phyloP scores from a whole-genome alignment of 192 early-diverging fungal species.

The Hyaloraphidium curvatum region DNA sequence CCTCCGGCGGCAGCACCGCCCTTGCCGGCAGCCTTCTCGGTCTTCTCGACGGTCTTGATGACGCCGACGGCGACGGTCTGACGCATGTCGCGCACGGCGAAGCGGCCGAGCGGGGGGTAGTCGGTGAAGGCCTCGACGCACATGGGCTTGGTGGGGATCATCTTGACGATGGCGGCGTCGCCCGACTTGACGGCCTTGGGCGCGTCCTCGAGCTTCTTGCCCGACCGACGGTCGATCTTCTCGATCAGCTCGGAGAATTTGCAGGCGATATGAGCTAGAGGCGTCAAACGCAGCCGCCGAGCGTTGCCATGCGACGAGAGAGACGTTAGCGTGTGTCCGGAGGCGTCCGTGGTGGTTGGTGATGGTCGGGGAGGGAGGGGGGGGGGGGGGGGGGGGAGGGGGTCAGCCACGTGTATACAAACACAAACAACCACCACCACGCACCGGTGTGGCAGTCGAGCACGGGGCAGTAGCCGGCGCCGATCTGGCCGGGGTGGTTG shows the following conservation, averaged over 20 bases:
- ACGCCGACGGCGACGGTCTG: conserved; percentile 95
- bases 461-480: conserved; percentile 84
- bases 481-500: conserved; percentile 92
- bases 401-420: no score
- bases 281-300: no score
- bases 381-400: no score
- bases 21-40: conserved; percentile 37
- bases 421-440: no score
- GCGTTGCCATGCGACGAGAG: no score
- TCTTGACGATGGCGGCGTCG: conserved; percentile 87
- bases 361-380: no score
- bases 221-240: conserved; percentile 93
- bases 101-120: conserved; percentile 88
- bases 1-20: not conserved
- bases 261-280: conserved; percentile 95
- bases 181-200: conserved; percentile 93
- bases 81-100: conserved; percentile 95
- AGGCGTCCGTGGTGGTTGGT: no score
- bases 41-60: conserved; percentile 80
- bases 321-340: no score
- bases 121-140: conserved; percentile 85
- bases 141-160: conserved; percentile 90
- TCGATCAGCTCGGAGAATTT: conserved; percentile 75
- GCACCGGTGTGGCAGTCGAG: conserved; percentile 90
- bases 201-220: conserved; percentile 76